phyloP scores from a whole-genome alignment of 2,329 filamentous ascomycete species.

The Monosporascus sp. region DNA sequence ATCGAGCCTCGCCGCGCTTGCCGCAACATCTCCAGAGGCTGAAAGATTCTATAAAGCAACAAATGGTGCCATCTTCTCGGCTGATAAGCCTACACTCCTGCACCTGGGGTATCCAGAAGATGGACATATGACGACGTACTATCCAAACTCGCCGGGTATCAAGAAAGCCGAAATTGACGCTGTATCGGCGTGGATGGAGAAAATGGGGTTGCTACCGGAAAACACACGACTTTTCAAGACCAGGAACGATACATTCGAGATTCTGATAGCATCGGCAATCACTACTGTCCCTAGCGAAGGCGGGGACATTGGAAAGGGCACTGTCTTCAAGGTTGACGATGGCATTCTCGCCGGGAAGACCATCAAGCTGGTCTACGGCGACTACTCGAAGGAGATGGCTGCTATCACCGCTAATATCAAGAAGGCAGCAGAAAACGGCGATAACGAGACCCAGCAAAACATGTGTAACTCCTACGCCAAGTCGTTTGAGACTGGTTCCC shows the following conservation, averaged over 20 bases:
- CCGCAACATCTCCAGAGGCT: constrained; percentile 54
- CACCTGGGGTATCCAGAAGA: constrained; percentile 70
- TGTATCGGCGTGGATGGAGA: constrained; percentile 67
- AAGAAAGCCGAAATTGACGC: constrained; percentile 69
- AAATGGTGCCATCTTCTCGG: constrained; percentile 66
- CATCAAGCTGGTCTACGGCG: constrained; percentile 68
- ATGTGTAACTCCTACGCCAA: constrained; percentile 56
- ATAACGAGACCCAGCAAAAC: constrained; percentile 67
- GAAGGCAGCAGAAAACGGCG: constrained; percentile 62
- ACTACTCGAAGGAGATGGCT: constrained; percentile 67
- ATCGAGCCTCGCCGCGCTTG: constrained; percentile 59
- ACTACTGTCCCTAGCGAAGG: constrained; percentile 54
- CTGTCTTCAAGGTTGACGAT: constrained; percentile 53
- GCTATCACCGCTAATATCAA: constrained; percentile 61
- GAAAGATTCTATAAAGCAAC: constrained; percentile 61
- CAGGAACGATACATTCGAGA: constrained; percentile 58
- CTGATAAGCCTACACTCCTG: constrained; percentile 58
- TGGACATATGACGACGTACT: constrained; percentile 77
- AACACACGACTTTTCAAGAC: constrained; percentile 72
- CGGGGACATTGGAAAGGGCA: constrained; percentile 63
- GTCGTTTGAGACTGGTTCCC: constrained; percentile 68
- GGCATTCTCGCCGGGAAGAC: constrained; percentile 61
- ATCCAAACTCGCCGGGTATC: constrained; percentile 69
- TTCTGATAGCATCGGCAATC: constrained; percentile 67
- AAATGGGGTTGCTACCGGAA: constrained; percentile 65